These are phyloP conservation scores for Coemansia sp. DNA, from an alignment of 192 early-diverging fungal species.

Conservation along the genomic window DNA sequence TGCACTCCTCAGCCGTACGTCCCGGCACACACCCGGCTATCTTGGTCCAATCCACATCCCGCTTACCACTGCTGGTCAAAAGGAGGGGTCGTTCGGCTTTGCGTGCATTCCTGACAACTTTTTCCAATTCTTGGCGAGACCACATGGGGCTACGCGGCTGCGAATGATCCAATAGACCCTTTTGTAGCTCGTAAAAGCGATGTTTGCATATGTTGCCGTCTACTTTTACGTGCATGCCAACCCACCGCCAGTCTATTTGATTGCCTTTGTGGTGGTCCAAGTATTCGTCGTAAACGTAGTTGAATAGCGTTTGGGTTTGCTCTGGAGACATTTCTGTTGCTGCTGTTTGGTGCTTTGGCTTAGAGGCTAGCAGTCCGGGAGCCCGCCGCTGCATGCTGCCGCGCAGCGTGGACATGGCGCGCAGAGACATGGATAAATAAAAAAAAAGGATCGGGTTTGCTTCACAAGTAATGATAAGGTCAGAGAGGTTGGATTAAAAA, in stretches of 20 bases:
- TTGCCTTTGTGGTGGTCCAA: slow-evolving; percentile 3
- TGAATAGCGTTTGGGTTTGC: slow-evolving; percentile 4
- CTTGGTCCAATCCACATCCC: slow-evolving; percentile 5
- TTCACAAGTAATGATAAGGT: background rate
- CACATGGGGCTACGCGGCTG: slow-evolving; percentile 2
- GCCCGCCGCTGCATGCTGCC: background rate
- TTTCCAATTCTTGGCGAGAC: slow-evolving; percentile 11
- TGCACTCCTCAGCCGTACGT: slow-evolving; percentile 15
- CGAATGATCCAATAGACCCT: background rate
- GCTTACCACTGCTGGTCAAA: background rate
- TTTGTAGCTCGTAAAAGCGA: slow-evolving; percentile 12
- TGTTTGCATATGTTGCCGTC: slow-evolving; percentile 4
- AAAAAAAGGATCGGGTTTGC: background rate
- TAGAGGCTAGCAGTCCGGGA: background rate
- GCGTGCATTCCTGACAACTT: background rate
- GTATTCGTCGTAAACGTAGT: slow-evolving; percentile 1
- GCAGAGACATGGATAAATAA: background rate
- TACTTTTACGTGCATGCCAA: slow-evolving; percentile 2
- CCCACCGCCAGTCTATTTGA: slow-evolving; percentile 10
- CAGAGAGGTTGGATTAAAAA: background rate
- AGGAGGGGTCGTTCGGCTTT: background rate
- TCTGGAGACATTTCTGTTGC: background rate
- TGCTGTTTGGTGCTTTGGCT: background rate
- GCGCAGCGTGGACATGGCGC: slow-evolving; percentile 8
- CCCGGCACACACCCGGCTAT: background rate